These are phyloP conservation scores for Brassica carinata DNA, from an alignment of 345 rosid genomes.

Conservation along the genomic window DNA sequence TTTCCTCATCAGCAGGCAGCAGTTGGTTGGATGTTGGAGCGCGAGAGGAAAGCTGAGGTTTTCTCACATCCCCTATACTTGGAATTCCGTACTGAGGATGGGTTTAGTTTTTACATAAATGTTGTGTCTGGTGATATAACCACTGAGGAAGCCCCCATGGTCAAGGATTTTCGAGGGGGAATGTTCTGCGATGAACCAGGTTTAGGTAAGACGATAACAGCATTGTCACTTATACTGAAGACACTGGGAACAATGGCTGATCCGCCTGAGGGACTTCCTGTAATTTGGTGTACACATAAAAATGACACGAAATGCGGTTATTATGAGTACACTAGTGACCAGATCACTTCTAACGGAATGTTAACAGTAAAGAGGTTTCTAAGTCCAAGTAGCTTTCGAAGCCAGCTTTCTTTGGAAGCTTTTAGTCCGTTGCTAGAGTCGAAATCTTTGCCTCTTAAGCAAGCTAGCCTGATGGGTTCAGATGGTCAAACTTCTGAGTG, in stretches of 20 bases:
- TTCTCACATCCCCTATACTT: conserved; percentile 72
- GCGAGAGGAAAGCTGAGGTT: conserved; percentile 65
- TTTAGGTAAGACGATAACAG: conserved; percentile 92
- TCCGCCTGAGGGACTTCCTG: conserved; percentile 72
- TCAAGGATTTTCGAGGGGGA: conserved; percentile 88
- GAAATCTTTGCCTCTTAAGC: conserved; percentile 50
- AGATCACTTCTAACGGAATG: conserved; percentile 38
- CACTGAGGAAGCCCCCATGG: conserved; percentile 61
- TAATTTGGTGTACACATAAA: conserved; percentile 72
- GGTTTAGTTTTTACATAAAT: conserved; percentile 63
- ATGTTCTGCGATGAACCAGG: conserved; percentile 99
- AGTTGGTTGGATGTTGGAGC: conserved; percentile 91
- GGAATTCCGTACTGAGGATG: conserved; percentile 69
- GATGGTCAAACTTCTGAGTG: conserved; percentile 45
- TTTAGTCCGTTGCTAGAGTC: conserved; percentile 37
- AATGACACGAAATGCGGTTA: conserved; percentile 72
- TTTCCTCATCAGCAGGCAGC: conserved; percentile 96
- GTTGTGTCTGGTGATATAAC: conserved; percentile 70
- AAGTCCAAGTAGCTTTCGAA: conserved; percentile 48
- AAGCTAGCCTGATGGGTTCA: conserved; percentile 51
- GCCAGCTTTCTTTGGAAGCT: conserved; percentile 46
- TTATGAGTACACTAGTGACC: conserved; percentile 66
- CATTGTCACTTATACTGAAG: conserved; percentile 86
- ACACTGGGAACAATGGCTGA: conserved; percentile 83
- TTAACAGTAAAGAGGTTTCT: conserved; percentile 47